Evolutionary conservation across 2,329 filamentous ascomycete genomes (phyloP), one percentile per base, ranked within the genome.

Genomic region (Pezizomycotina sp.): DNA sequence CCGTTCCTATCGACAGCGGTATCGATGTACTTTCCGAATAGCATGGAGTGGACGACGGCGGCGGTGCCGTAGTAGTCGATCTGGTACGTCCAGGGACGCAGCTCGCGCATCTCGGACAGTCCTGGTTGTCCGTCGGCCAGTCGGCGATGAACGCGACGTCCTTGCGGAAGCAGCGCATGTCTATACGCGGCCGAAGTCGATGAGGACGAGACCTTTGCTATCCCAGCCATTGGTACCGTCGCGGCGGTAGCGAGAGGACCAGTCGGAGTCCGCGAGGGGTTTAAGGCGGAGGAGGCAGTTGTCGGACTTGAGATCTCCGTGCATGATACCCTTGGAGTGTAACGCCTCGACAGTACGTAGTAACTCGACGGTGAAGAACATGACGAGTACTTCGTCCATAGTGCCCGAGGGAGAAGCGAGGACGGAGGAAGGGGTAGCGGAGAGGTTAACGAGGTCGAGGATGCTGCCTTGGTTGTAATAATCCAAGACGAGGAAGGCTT

Each of bases 101-200:
- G 70, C 60, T 98, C 86, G 29, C 84, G 77, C 70, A 95, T 92
- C 63, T 98, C 89, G 80, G 77, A 57, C 89, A 98, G 58, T 98
- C 89, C 34, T 82, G 76, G 10, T 70, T 71, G 33, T 52, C 50
- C 0, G 81, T 83, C 57, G 89, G 79, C 89, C 89, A 98, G 60
- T 98, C 89, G 0, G 86, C 89, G 42, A 95, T 72, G 62, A 98
- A 98, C 48, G 76, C 74, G 7, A 86, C 81, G 26, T 75, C 69
- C 0, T 74, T 65, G 3, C 60, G 59, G 61, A 95, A 98, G 3
- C 71, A 74, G 39, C 71, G 74, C 80, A 93, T 91, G 59, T 98
- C 89, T 55, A 98, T 91, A 31, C 81, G 1, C 89, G 74, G 1
- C 89, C 89, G 54, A 98, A 93, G 59, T 98, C 89, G 50, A 98